phyloP scores from a whole-genome alignment of 2,329 filamentous ascomycete genomes.

The Talaromyces sp. region DNA sequence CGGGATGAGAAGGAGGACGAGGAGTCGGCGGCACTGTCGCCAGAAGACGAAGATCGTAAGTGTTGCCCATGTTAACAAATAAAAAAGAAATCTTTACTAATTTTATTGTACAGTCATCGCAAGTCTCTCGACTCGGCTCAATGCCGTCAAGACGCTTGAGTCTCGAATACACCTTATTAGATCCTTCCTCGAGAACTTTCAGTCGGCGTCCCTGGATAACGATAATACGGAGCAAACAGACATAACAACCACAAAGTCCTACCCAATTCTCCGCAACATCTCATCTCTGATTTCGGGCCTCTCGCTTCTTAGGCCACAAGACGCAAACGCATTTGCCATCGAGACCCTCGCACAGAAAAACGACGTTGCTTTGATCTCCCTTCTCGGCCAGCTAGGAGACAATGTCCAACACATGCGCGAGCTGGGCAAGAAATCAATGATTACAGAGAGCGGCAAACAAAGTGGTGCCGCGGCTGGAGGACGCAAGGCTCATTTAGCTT shows the following conservation, averaged over 20 bases:
- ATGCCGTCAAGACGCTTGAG: conserved; percentile 90
- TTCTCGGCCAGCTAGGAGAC: conserved; percentile 72
- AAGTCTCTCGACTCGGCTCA: conserved; percentile 77
- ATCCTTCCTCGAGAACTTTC: conserved; percentile 71
- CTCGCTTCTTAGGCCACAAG: conserved; percentile 71
- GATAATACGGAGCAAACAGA: conserved; percentile 29
- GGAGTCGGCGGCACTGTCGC: conserved; percentile 38
- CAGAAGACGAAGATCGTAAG: conserved; percentile 62
- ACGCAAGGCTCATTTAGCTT: conserved; percentile 11
- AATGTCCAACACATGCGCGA: conserved; percentile 67
- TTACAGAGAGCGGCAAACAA: conserved; percentile 46
- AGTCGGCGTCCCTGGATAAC: conserved; percentile 59
- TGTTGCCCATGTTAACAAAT: background rate
- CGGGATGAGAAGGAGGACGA: conserved; percentile 28
- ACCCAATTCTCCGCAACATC: conserved; percentile 79
- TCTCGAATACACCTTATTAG: conserved; percentile 67
- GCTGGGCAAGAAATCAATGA: conserved; percentile 67
- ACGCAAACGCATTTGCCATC: conserved; percentile 60
- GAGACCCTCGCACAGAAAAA: conserved; percentile 75
- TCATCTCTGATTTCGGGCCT: conserved; percentile 80
- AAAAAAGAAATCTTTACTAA: background rate
- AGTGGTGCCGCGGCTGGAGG: conserved; percentile 20
- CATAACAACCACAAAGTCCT: conserved; percentile 41
- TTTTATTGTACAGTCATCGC: conserved; percentile 48
- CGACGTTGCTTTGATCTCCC: conserved; percentile 72